phyloP scores from a whole-genome alignment of 2,329 filamentous ascomycete species.

The Coniochaeta hoffmannii region DNA sequence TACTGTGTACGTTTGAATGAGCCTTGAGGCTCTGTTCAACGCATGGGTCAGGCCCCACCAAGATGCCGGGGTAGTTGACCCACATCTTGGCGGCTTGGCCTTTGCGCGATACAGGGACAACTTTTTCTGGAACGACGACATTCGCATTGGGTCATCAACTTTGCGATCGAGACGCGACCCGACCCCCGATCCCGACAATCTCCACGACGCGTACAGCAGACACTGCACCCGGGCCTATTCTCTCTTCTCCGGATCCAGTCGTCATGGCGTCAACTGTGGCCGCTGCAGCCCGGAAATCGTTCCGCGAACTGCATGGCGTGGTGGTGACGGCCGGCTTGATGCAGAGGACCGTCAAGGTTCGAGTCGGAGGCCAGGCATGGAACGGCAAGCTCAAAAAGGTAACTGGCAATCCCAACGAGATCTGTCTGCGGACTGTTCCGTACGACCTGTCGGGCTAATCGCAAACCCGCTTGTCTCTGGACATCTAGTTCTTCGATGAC shows the following conservation, averaged over 20 bases:
- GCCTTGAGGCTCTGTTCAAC: too few species aligned
- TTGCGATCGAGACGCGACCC: too few species aligned
- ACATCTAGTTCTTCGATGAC: slow-evolving; percentile 55
- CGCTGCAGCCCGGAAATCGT: slow-evolving; percentile 32
- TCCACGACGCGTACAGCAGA: background rate
- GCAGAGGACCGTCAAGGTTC: slow-evolving; percentile 73
- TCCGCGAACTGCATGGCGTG: slow-evolving; percentile 54
- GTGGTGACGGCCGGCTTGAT: slow-evolving; percentile 73
- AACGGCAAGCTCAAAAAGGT: slow-evolving; percentile 69
- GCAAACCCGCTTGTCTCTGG: background rate
- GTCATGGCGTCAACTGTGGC: slow-evolving; percentile 28
- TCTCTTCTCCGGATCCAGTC: background rate
- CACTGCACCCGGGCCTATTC: background rate
- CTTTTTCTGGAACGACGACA: too few species aligned
- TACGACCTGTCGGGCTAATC: background rate
- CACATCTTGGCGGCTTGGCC: too few species aligned
- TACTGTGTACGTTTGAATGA: too few species aligned
- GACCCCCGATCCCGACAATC: too few species aligned
- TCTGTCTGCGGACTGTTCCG: too few species aligned
- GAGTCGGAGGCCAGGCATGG: slow-evolving; percentile 64
- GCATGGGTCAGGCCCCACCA: too few species aligned
- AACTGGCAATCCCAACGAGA: slow-evolving; percentile 2
- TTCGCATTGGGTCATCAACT: too few species aligned
- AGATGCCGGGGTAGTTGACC: too few species aligned
- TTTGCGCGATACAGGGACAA: too few species aligned